Percentiles rank a stretch among this genome's conserved stretches.
Evolutionary conservation across 768 basidiomycete genomes (phyloP).

Genomic region (Neoboletus brunneissimus): DNA sequence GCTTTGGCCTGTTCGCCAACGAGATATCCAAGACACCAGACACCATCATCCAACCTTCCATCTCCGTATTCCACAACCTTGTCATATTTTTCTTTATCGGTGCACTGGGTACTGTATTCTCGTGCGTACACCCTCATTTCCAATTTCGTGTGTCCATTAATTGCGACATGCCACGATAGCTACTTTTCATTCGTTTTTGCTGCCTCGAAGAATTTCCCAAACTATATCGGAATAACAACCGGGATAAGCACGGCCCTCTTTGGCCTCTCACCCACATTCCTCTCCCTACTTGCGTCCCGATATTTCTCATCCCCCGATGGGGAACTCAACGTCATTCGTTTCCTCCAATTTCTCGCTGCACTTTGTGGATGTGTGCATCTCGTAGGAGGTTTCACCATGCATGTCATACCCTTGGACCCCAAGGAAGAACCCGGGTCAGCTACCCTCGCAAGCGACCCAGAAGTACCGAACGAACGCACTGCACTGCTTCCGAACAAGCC

Average conservation of each 20-base stretch:
- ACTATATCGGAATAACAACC: conserved; percentile 60
- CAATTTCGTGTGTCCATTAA: conserved; percentile 1
- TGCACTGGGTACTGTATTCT: conserved; percentile 68
- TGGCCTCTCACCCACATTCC: conserved; percentile 76
- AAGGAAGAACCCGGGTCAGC: conserved; percentile 1
- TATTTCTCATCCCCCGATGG: conserved; percentile 52
- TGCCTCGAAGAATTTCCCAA: conserved; percentile 68
- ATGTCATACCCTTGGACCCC: conserved; percentile 13
- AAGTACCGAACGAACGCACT: conserved; percentile 28
- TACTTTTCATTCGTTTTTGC: conserved; percentile 77
- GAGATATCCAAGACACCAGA: conserved; percentile 51
- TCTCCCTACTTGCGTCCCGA: conserved; percentile 60
- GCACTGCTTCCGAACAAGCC: conserved; percentile 29
- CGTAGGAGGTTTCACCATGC: conserved; percentile 48
- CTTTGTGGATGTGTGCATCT: conserved; percentile 53
- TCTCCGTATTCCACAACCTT: conserved; percentile 49
- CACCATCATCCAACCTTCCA: conserved; percentile 35
- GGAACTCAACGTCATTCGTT: conserved; percentile 47
- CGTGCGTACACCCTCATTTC: conserved; percentile 46
- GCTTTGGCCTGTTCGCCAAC: conserved; percentile 61
- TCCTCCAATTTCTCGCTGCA: conserved; percentile 55
- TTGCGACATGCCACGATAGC: conserved; percentile 21
- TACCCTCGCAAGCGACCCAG: conserved; percentile 9
- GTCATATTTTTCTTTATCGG: conserved; percentile 58
- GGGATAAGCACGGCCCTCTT: conserved; percentile 71